A percentile compares a stretch with the other conserved stretches of the same genome.
Conservation (phyloP, 306 rosid genomes). For the Ochetophila trinervis region DNA sequence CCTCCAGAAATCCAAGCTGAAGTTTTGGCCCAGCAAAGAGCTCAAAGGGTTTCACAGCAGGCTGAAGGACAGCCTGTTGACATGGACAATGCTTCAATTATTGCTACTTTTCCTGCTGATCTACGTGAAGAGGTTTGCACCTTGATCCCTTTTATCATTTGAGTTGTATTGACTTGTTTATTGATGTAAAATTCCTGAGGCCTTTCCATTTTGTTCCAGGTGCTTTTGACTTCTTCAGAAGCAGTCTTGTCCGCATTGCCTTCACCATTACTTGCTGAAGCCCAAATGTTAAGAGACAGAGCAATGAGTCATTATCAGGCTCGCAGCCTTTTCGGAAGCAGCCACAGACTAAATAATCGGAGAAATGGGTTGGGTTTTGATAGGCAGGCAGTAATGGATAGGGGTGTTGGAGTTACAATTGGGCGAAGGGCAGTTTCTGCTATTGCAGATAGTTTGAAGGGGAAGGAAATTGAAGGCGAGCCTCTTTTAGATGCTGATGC, state of each 20-base stretch:
- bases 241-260: constrained; percentile 96
- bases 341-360: constrained; percentile 72
- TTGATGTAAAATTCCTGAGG: not conserved
- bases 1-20: constrained; percentile 98
- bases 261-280: constrained; percentile 91
- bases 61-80: constrained; percentile 99
- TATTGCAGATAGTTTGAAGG: constrained; percentile 66
- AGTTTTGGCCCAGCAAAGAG: constrained; percentile 96
- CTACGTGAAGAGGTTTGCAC: constrained; percentile 92
- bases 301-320: constrained; percentile 99
- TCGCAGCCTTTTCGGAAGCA: constrained; percentile 75
- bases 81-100: constrained; percentile 96
- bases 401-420: constrained; percentile 91
- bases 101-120: constrained; percentile 99
- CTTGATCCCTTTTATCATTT: constrained; percentile 15
- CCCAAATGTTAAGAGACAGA: constrained; percentile 91
- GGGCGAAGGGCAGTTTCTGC: constrained; percentile 73
- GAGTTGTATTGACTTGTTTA: constrained; percentile 6
- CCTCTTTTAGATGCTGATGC: constrained; percentile 84
- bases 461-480: constrained; percentile 87
- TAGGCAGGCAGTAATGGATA: constrained; percentile 78
- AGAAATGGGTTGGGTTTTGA: constrained; percentile 95
- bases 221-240: constrained; percentile 93
- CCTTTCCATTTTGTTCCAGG: constrained; percentile 35
- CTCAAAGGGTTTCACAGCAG: constrained; percentile 86